These are phyloP conservation scores for Ceratopteris richardii DNA, from an alignment of 75 land plant genomes.

Conservation along the genomic window DNA sequence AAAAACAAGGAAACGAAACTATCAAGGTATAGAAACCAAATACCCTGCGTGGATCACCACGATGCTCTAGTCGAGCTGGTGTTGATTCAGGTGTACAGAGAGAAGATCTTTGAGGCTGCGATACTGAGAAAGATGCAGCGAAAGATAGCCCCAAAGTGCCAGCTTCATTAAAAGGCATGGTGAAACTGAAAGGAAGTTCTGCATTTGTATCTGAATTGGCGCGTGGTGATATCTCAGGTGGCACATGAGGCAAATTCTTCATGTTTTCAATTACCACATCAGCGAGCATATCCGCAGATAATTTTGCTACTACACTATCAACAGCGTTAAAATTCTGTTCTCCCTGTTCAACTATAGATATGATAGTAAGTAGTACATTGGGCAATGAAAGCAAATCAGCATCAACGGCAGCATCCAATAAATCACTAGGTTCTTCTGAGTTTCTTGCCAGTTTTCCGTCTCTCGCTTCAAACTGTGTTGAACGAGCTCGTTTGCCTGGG, in stretches of 20 bases:
- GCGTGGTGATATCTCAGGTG: slow-evolving; percentile 11
- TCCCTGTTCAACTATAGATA: slow-evolving; percentile 22
- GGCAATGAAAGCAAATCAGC: slow-evolving; percentile 1
- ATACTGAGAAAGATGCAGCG: not conserved
- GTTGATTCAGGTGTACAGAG: not conserved
- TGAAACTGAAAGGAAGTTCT: not conserved
- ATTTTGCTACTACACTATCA: slow-evolving; percentile 16
- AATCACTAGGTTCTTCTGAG: no score
- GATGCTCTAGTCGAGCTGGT: not conserved
- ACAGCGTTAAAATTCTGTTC: slow-evolving; percentile 20
- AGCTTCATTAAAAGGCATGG: not conserved
- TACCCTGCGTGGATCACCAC: slow-evolving; percentile 34
- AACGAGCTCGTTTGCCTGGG: slow-evolving; percentile 46
- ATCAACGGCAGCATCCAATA: no score
- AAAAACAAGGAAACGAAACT: no score
- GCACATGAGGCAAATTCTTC: slow-evolving; percentile 20
- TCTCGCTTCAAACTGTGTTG: not conserved
- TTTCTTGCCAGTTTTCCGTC: no score
- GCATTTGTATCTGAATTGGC: not conserved
- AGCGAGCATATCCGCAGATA: slow-evolving; percentile 27
- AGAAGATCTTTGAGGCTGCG: no score
- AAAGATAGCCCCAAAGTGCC: not conserved
- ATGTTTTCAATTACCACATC: slow-evolving; percentile 32
- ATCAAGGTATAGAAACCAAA: not conserved
- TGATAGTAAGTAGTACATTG: slow-evolving; percentile 4